Evolutionary conservation across 192 early-diverging fungal genomes (phyloP).

Genomic region (Spizellomyces punctatus): DNA sequence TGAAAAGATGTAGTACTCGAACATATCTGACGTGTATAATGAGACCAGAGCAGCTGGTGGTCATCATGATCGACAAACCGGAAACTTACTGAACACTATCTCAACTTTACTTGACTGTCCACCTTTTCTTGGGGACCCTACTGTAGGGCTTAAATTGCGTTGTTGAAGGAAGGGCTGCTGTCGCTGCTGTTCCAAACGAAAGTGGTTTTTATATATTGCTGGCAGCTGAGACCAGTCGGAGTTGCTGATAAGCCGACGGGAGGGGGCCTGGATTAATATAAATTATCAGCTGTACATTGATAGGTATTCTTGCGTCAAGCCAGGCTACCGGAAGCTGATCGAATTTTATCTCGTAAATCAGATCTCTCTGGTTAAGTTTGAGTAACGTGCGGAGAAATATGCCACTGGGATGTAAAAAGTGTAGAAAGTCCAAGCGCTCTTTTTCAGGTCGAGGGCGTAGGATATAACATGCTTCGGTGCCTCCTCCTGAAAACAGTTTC

Average conservation of each 20-base stretch:
- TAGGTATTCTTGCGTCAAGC: no score
- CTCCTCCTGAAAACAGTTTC: slow-evolving; percentile 14
- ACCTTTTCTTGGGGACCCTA: slow-evolving; percentile 5
- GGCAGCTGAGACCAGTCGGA: slow-evolving; percentile 20
- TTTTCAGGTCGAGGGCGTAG: neutral
- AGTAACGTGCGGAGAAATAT: slow-evolving; percentile 25
- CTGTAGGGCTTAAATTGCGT: slow-evolving; percentile 1
- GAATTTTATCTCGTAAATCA: slow-evolving; percentile 28
- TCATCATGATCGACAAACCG: neutral
- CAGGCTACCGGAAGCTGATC: slow-evolving; percentile 17
- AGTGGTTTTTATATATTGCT: slow-evolving; percentile 11
- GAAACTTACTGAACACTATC: slow-evolving; percentile 28
- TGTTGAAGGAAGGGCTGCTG: neutral
- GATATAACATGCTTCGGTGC: no score
- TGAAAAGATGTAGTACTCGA: slow-evolving; percentile 44
- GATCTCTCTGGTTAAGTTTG: slow-evolving; percentile 10
- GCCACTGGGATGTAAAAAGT: slow-evolving; percentile 9
- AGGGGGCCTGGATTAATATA: neutral
- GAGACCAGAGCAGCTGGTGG: no score
- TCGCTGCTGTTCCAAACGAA: neutral
- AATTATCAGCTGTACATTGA: no score
- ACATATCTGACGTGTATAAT: slow-evolving; percentile 34
- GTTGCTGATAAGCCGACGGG: slow-evolving; percentile 16
- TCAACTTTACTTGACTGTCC: slow-evolving; percentile 15
- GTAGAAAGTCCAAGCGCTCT: neutral